Conservation (phyloP, 148 eudicot genomes). For the Nepenthes gracilis region DNA sequence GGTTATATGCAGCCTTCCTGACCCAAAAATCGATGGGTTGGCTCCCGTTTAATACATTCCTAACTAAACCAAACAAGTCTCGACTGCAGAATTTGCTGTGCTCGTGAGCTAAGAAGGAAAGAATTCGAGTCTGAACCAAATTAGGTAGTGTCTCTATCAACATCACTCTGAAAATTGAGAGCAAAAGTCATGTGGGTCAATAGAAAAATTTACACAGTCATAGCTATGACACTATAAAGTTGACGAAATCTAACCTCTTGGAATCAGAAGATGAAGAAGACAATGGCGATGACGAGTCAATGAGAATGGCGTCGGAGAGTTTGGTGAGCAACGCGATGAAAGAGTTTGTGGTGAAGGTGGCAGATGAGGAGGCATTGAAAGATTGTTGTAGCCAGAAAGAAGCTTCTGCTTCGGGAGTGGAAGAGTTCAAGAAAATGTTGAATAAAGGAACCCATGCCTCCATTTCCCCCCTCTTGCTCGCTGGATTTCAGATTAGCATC, state of each 20-base stretch:
- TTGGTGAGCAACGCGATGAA: conserved; percentile 29
- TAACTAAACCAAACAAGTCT: conserved; percentile 27
- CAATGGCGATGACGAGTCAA: conserved; percentile 11
- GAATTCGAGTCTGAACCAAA: conserved; percentile 36
- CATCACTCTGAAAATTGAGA: conserved; percentile 23
- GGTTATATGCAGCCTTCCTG: conserved; percentile 32
- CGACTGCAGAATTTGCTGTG: conserved; percentile 19
- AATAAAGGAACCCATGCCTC: conserved; percentile 38
- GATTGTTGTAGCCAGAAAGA: conserved; percentile 32
- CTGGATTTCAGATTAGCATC: background rate
- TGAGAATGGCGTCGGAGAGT: conserved; percentile 8
- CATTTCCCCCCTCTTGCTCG: conserved; percentile 13
- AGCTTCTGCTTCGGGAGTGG: conserved; percentile 41
- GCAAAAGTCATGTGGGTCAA: conserved; percentile 3
- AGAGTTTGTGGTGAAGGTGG: conserved; percentile 26
- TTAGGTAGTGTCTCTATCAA: conserved; percentile 44
- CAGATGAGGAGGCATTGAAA: conserved; percentile 21
- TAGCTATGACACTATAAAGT: background rate
- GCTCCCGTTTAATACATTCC: conserved; percentile 15
- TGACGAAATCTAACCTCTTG: background rate
- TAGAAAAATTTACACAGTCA: background rate
- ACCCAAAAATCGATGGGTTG: conserved; percentile 40
- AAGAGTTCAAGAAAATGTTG: conserved; percentile 31
- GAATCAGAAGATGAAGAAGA: conserved; percentile 2
- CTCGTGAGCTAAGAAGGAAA: conserved; percentile 35